Evolutionary conservation across 768 basidiomycete species (phyloP).

Genomic region (Obba rivulosa): DNA sequence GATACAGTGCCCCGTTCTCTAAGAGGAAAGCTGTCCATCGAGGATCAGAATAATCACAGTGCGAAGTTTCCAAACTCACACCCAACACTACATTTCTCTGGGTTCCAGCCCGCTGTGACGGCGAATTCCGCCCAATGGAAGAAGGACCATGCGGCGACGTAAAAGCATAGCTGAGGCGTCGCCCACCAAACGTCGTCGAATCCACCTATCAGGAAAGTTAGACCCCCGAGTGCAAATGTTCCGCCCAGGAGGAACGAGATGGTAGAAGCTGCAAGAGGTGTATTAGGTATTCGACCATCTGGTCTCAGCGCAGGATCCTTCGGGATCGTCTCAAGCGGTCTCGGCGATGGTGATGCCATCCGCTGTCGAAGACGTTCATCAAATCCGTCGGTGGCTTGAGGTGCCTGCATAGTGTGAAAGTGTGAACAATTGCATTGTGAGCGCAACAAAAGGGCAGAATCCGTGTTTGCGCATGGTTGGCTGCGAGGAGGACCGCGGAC

Average conservation of each 20-base stretch:
- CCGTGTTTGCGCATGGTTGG: not conserved
- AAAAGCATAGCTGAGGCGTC: constrained; percentile 77
- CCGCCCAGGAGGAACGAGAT: constrained; percentile 87
- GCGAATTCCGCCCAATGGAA: constrained; percentile 96
- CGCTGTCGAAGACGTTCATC: constrained; percentile 37
- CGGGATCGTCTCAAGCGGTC: constrained; percentile 55
- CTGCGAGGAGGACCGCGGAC: not conserved
- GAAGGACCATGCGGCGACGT: constrained; percentile 72
- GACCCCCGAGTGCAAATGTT: constrained; percentile 53
- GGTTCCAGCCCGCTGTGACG: constrained; percentile 94
- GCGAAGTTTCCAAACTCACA: constrained; percentile 50
- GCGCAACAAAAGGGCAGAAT: not conserved
- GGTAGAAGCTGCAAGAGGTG: constrained; percentile 69
- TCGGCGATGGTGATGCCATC: constrained; percentile 21
- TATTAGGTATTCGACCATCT: constrained; percentile 76
- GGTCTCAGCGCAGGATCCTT: constrained; percentile 26
- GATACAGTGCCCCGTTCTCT: constrained; percentile 85
- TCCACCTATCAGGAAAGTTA: constrained; percentile 45
- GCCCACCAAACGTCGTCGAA: constrained; percentile 50
- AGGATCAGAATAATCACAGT: not conserved
- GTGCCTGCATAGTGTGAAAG: not conserved
- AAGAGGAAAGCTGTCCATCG: constrained; percentile 91
- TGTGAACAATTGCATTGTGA: not conserved
- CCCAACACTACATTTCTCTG: constrained; percentile 86
- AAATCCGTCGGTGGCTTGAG: constrained; percentile 10